These are phyloP conservation scores for Fusarium sp. DNA, from an alignment of 2,329 filamentous ascomycete species.

Conservation along the genomic window DNA sequence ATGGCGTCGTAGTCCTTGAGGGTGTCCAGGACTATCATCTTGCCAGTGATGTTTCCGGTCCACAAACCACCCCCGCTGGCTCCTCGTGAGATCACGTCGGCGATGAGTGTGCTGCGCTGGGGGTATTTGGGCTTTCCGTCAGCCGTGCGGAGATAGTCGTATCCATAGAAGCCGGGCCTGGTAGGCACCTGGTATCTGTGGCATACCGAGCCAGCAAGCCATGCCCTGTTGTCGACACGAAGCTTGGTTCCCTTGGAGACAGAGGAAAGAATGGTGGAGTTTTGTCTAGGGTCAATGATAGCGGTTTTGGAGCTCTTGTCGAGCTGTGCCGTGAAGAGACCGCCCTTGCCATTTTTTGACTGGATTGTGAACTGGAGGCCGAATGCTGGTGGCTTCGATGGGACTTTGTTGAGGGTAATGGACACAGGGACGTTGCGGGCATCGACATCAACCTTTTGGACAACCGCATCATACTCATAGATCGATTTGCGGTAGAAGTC, in stretches of 20 bases:
- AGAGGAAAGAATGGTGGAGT: not conserved
- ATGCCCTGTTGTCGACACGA: constrained; percentile 17
- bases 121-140: not conserved
- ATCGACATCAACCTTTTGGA: not conserved
- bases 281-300: not conserved
- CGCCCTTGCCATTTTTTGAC: not conserved
- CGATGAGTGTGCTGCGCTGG: not conserved
- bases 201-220: constrained; percentile 18
- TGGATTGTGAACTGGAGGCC: not conserved
- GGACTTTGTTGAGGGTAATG: not conserved
- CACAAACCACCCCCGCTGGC: not conserved
- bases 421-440: not conserved
- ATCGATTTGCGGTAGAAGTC: not conserved
- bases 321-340: not conserved
- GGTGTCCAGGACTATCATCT: constrained; percentile 39
- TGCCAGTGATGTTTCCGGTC: constrained; percentile 28
- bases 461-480: not conserved
- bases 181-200: constrained; percentile 32
- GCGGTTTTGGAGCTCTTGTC: not conserved
- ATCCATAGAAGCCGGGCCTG: constrained; percentile 4
- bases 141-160: not conserved
- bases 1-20: constrained; percentile 38
- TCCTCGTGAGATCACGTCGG: not conserved
- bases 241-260: not conserved
- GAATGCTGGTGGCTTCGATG: not conserved